phyloP scores from a whole-genome alignment of 1,139 yeast genomes.

The Geotrichum carabidarum region DNA sequence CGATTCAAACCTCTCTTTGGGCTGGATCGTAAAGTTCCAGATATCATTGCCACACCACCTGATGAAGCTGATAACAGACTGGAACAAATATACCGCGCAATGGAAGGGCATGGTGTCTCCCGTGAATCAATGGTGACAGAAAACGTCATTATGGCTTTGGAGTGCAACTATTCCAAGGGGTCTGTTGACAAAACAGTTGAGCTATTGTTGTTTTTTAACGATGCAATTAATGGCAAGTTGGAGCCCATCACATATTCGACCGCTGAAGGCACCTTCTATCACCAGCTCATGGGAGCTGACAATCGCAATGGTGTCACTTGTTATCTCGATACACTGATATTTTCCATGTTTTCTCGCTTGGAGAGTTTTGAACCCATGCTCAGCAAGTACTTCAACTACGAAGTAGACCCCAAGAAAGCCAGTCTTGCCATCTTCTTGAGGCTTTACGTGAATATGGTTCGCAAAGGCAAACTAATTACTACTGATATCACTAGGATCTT shows the following conservation, averaged over 20 bases:
- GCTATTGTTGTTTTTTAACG: conserved; percentile 32
- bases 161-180: conserved; percentile 35
- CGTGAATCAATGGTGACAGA: conserved; percentile 11
- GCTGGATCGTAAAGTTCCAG: not conserved
- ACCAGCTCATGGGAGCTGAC: conserved; percentile 55
- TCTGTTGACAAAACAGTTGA: conserved; percentile 34
- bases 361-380: conserved; percentile 66
- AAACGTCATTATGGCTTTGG: conserved; percentile 27
- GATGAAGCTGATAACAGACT: not conserved
- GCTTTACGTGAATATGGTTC: conserved; percentile 58
- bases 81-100: not conserved
- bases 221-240: conserved; percentile 36
- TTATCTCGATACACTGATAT: conserved; percentile 63
- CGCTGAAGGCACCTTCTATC: conserved; percentile 16
- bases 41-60: not conserved
- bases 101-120: conserved; percentile 3
- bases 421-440: conserved; percentile 52
- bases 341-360: conserved; percentile 67
- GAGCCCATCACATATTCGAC: conserved; percentile 26
- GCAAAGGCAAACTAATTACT: conserved; percentile 64
- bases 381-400: conserved; percentile 40
- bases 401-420: not conserved
- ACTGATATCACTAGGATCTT: conserved; percentile 50
- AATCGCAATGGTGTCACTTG: conserved; percentile 73
- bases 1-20: conserved; percentile 1